Base-by-base conservation (phyloP, 768 basidiomycete genomes). In the Mycena epipterygia region DNA sequence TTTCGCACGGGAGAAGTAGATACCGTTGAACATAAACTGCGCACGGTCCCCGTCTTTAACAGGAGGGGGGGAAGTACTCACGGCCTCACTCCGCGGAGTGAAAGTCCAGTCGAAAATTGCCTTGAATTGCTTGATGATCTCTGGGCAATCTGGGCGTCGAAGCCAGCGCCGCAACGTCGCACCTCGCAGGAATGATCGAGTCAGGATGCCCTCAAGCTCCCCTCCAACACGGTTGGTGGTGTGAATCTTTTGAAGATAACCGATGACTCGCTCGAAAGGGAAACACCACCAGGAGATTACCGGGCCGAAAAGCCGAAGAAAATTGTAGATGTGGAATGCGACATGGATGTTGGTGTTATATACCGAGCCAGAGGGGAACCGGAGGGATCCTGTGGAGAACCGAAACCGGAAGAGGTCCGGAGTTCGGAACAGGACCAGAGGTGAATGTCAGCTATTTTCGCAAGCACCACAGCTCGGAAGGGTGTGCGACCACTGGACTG, bases 251-350 rank as follows among this genome's bases (percentile, higher is more conserved):
- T 85, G 81, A 0, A 85, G 64, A 12, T 66, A 71, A 5, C 84
- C 81, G 46, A 84, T 84, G 17, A 84, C 57, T 0, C 73, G 69
- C 67, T 85, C 81, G 63, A 83, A 84, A 0, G 81, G 80, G 70
- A 83, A 84, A 25, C 72, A 76, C 80, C 80, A 84, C 85, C 83
- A 86, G 0, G 78, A 79, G 3, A 68, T 74, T 0, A 81, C 72
- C 5, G 82, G 81, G 0, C 84, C 80, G 68, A 83, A 84, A 4
- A 78, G 68, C 0, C 74, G 19, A 1, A 83, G 71, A 59, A 82
- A 83, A 19, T 83, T 76, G 23, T 76, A 68, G 7, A 84, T 53
- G 61, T 84, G 84, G 52, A 83, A 73, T 0, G 78, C 70, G 19
- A 77, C 70, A 57, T 83, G 81, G 23, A 75, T n/a, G 42, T 80